Evolutionary conservation across 1,284 basidiomycete species (phyloP).

Genomic region (Leccinum laetum): DNA sequence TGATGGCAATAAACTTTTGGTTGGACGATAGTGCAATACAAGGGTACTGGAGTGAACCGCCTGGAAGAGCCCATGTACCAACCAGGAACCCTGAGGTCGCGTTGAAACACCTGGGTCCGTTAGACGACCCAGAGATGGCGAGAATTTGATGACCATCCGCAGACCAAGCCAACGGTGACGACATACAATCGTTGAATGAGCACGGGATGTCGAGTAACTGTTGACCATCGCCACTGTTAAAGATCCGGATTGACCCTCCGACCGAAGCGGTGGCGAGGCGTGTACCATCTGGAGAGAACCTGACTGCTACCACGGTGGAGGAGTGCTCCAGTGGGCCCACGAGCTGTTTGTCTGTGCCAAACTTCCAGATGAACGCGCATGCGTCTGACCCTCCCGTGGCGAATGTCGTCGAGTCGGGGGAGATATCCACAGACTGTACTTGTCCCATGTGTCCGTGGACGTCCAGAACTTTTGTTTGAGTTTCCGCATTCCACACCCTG

Average conservation of each 20-base stretch:
- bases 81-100: not conserved
- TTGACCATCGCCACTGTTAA: not conserved
- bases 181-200: fast-evolving
- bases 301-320: not conserved
- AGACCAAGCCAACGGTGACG: not conserved
- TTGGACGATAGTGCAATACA: not conserved
- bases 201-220: not conserved
- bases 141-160: not conserved
- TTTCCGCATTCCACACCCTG: too few relatives aligned
- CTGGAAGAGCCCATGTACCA: not conserved
- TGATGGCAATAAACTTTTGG: not conserved
- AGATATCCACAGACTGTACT: too few relatives aligned
- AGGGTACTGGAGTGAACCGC: not conserved
- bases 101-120: not conserved
- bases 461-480: fast-evolving
- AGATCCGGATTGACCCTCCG: not conserved
- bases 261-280: slow-evolving; percentile 6
- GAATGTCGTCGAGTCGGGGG: too few relatives aligned
- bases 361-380: too few relatives aligned
- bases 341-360: too few relatives aligned
- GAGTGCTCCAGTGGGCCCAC: too few relatives aligned
- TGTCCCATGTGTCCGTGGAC: too few relatives aligned
- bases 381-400: too few relatives aligned
- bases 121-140: not conserved
- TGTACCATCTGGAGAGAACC: not conserved